These are phyloP conservation scores for Ilyonectria robusta DNA, from an alignment of 2,329 filamentous ascomycete genomes.

Conservation along the genomic window DNA sequence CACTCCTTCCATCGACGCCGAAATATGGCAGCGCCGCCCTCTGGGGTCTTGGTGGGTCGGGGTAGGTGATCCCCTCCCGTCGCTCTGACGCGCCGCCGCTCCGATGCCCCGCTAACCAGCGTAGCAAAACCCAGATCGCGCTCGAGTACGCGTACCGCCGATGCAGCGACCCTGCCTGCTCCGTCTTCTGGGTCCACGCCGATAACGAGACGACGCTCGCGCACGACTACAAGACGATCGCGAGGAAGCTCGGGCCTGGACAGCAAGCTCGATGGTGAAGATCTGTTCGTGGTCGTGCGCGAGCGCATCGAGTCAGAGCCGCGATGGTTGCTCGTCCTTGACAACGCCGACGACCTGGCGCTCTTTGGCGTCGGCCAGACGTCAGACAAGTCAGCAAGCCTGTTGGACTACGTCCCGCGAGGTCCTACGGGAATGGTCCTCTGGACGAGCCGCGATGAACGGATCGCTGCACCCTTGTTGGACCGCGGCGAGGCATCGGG, in stretches of 20 bases:
- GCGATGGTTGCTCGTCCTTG: slow-evolving; percentile 51
- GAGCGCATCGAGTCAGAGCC: slow-evolving; percentile 32
- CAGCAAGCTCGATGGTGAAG: slow-evolving; percentile 34
- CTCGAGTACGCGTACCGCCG: background rate
- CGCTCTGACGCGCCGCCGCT: too few relatives aligned
- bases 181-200: slow-evolving; percentile 57
- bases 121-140: slow-evolving; percentile 4
- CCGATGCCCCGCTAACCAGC: background rate
- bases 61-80: slow-evolving; percentile 27
- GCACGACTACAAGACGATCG: slow-evolving; percentile 51
- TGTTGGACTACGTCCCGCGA: slow-evolving; percentile 46
- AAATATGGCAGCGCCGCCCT: slow-evolving; percentile 30
- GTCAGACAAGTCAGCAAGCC: background rate
- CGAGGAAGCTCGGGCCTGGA: slow-evolving; percentile 43
- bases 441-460: slow-evolving; percentile 52
- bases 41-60: slow-evolving; percentile 35
- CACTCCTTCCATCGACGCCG: slow-evolving; percentile 11
- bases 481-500: slow-evolving; percentile 36
- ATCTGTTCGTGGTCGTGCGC: slow-evolving; percentile 39
- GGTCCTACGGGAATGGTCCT: slow-evolving; percentile 46
- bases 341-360: slow-evolving; percentile 52
- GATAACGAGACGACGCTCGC: slow-evolving; percentile 50
- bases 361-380: slow-evolving; percentile 44
- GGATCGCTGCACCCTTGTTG: slow-evolving; percentile 46
- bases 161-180: slow-evolving; percentile 37